Base-by-base conservation (phyloP, 2,329 filamentous ascomycete species). In the Allantophomopsis lycopodina region DNA sequence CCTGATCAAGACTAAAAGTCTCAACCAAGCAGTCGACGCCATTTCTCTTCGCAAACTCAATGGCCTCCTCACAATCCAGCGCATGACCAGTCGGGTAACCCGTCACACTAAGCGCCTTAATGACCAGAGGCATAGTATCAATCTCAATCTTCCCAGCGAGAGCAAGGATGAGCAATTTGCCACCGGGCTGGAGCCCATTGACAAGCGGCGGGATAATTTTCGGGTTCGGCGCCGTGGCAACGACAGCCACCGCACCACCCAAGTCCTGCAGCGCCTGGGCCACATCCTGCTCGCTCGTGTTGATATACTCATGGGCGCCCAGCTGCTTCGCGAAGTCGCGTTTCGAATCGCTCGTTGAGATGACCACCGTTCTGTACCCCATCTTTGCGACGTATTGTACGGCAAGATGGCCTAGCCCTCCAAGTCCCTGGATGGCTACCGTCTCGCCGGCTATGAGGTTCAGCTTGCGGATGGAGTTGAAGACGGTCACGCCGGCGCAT, bases 341-440 rank as follows among this genome's bases (percentile, higher is more conserved):
- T 65, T 89, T 89, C 48, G 64, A 66, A 43, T 74, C 69, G 7
- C 76, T 74, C 0, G 73, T 71, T 8, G 74, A 80, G 38, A 88
- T 66, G 0, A 79, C 83, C 2, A 75, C 74, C 5, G 83, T 74
- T 42, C 73, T 69, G 58, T 80, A 87, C 4, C 83, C 83, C 81
- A 87, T 85, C 58, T 77, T 76, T 37, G 65, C 65, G 4, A 81
- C 81, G 54, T 79, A 88, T 55, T 87, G 82, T 21, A 88, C 76
- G 0, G 81, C 83, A 21, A 89, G 57, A 56, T 89, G 83, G 2
- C 83, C 83, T 0, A 88, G 66, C 2, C 83, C 84, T 38, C 86
- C 77, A 3, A 89, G 65, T 12, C 82, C 84, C 45, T 88, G 76
- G 16, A 77, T 53, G 16, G 71, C 73, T 1, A 76, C 67, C 0